These are phyloP conservation scores for Quercus rubra DNA, from an alignment of 306 rosid genomes.

Conservation along the genomic window DNA sequence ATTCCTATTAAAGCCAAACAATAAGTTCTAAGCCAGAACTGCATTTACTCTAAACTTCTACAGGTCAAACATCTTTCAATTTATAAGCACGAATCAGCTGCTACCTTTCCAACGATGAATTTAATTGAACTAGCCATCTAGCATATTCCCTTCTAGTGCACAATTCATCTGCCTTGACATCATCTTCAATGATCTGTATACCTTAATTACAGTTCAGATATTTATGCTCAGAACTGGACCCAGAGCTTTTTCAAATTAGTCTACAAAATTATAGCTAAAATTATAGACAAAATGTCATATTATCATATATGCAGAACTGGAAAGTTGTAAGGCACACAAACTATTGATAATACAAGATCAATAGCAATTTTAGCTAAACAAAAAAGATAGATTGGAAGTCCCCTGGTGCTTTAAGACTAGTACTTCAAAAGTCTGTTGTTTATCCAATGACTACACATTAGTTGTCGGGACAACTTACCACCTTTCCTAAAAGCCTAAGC, in stretches of 20 bases:
- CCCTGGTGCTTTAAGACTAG: not conserved
- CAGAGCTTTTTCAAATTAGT: conserved; percentile 10
- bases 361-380: not conserved
- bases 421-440: not conserved
- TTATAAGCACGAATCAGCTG: conserved; percentile 7
- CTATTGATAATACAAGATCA: not conserved
- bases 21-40: conserved; percentile 12
- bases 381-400: not conserved
- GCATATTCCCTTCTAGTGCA: conserved; percentile 93
- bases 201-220: conserved; percentile 38
- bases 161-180: conserved; percentile 68
- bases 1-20: conserved; percentile 48
- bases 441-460: not conserved
- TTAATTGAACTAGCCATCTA: conserved; percentile 75
- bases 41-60: not conserved
- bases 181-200: conserved; percentile 81
- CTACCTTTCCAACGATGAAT: conserved; percentile 75
- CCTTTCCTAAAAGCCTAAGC: not conserved
- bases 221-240: conserved; percentile 32
- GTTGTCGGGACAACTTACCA: not conserved
- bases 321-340: not conserved
- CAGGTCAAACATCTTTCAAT: conserved; percentile 11
- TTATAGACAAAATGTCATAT: not conserved
- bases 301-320: not conserved
- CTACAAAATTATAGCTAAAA: not conserved